Percentiles rank a stretch among this genome's conserved stretches.
Conservation (phyloP, 352 stramenopile species). For the Phytophthora ohioensis region DNA sequence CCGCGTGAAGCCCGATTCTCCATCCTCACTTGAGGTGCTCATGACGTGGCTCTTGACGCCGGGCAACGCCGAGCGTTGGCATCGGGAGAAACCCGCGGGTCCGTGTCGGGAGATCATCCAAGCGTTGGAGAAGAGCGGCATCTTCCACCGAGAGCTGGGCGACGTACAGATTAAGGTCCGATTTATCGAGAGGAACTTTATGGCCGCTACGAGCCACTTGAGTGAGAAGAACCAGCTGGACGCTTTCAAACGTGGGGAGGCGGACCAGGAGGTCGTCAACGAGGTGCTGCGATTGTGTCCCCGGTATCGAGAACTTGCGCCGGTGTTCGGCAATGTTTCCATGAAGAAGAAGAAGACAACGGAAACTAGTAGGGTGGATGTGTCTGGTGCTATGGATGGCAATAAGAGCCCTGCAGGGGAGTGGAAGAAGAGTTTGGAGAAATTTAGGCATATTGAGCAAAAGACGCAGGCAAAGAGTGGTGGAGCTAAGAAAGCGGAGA, state of each 20-base stretch:
- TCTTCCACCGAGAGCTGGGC: slow-evolving; percentile 17
- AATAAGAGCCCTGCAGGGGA: slow-evolving; percentile 11
- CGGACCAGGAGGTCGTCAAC: slow-evolving; percentile 15
- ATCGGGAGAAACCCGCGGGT: slow-evolving; percentile 22
- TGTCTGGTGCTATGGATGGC: background rate
- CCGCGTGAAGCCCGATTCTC: slow-evolving; percentile 12
- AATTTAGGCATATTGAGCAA: background rate
- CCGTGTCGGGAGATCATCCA: slow-evolving; percentile 22
- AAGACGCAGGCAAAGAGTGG: background rate
- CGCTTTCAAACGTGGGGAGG: slow-evolving; percentile 30
- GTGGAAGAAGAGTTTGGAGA: slow-evolving; percentile 36
- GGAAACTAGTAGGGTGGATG: background rate
- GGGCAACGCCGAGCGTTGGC: slow-evolving; percentile 47
- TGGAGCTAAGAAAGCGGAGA: background rate
- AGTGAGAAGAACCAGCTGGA: slow-evolving; percentile 24
- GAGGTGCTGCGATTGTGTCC: slow-evolving; percentile 36
- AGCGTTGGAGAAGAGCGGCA: slow-evolving; percentile 25
- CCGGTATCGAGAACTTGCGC: slow-evolving; percentile 42
- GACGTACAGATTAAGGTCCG: slow-evolving; percentile 31
- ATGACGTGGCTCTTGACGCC: slow-evolving; percentile 43
- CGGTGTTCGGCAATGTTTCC: slow-evolving; percentile 18
- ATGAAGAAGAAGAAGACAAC: slow-evolving; percentile 1
- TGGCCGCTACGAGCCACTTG: slow-evolving; percentile 26
- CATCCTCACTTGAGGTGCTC: slow-evolving; percentile 37
- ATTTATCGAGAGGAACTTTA: slow-evolving; percentile 31